Base-by-base conservation (phyloP, 345 rosid genomes). In the Gossypium longicalyx region DNA sequence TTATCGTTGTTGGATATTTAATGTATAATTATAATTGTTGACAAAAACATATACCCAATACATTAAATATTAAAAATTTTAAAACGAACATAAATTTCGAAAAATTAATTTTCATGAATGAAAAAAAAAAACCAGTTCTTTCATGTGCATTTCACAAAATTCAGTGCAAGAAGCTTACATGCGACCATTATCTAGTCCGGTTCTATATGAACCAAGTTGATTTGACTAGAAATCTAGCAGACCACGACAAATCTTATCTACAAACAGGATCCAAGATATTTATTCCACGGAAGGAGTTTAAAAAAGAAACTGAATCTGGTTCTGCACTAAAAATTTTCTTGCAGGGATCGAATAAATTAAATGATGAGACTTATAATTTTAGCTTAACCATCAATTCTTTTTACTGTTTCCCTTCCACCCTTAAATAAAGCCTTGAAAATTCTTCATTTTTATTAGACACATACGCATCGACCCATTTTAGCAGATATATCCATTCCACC, bases 221-320 rank as follows among this genome's bases (percentile, higher is more conserved):
- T 68, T 49, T 23, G 59, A 67, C 20, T 2, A 13, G 20, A 67
- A 23, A 67, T 7, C 71, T 1, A 47, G 38, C 72, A 48, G 72
- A 15, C 22, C 72, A 68, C 58, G 44, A 69, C 59, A 58, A 69
- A 51, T 69, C 72, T 51, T 69, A 69, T 69, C 72, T 58, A 12
- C 53, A 56, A 34, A 71, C 25, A 20, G 12, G 52, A 19, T 1
- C 68, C 20, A 59, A 45, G 56, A 72, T 23, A 43, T 45, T 23
- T 59, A 41, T 41, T 74, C 71, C 65, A 59, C 70, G 49, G 3
- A 69, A 76, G 5, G 8, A 71, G 70, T 25, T 27, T 7, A 20
- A 22, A 43, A 19, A 6, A 19, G 29, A 20, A 60, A 52, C 38
- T 2, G 77, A 76, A 82, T 79, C 78, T 19, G 77, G 82, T 79